These are phyloP conservation scores for Nymphaea colorata DNA, from an alignment of 164 flowering plant species.

Conservation along the genomic window DNA sequence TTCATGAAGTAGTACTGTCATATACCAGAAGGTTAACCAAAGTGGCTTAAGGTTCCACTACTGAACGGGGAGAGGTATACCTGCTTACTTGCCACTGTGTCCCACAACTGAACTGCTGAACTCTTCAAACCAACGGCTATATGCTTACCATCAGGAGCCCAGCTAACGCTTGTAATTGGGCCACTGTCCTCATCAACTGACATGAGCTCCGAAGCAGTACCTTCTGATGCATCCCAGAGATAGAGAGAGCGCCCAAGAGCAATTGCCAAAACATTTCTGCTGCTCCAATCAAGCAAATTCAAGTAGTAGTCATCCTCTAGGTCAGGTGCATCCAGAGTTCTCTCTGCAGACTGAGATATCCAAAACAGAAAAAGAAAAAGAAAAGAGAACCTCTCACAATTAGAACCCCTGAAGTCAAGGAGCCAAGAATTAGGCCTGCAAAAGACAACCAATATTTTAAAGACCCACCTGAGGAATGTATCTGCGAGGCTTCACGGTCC, in stretches of 20 bases:
- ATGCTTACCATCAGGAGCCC: constrained; percentile 9
- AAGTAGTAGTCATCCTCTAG: constrained; percentile 15
- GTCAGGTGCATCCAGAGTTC: constrained; percentile 17
- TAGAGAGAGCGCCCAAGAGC: constrained; percentile 18
- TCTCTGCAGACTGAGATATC: constrained; percentile 6
- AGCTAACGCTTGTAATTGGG: constrained; percentile 13
- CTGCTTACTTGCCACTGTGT: constrained; percentile 6
- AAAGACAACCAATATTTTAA: background rate
- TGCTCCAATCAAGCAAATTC: constrained; percentile 19
- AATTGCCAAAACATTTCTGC: constrained; percentile 18
- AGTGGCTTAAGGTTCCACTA: background rate
- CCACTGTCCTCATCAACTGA: constrained; percentile 17
- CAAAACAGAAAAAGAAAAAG: background rate
- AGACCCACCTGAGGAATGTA: constrained; percentile 6
- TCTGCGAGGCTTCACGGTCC: constrained; percentile 4
- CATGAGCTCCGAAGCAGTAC: constrained; percentile 18
- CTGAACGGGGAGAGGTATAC: background rate
- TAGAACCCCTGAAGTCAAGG: constrained; percentile 2
- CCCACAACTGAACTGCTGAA: constrained; percentile 17
- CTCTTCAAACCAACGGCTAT: constrained; percentile 14
- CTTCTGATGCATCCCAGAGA: constrained; percentile 15
- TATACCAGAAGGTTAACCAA: background rate
- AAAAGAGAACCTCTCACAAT: background rate
- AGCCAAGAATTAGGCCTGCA: background rate
- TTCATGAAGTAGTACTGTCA: background rate